Evolutionary conservation across 257 asterid species (phyloP).

Genomic region (Haberlea rhodopensis): DNA sequence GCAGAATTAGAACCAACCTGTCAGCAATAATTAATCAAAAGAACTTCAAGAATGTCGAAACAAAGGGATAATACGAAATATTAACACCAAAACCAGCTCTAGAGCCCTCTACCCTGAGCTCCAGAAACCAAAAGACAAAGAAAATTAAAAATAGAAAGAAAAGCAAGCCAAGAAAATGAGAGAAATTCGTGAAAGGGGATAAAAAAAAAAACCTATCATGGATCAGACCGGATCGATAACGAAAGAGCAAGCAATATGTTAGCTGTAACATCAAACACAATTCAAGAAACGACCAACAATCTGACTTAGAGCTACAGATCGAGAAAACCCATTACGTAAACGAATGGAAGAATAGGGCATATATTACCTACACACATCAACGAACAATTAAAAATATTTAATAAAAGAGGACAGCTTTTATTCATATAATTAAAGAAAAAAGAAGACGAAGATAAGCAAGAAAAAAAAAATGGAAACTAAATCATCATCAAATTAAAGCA

Average conservation of each 20-base stretch:
- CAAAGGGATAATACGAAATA: neutral
- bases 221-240: constrained; percentile 23
- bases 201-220: neutral
- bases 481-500: constrained; percentile 2
- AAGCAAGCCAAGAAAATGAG: neutral
- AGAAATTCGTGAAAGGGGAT: neutral
- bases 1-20: constrained; percentile 16
- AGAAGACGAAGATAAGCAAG: constrained; percentile 9
- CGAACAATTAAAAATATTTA: too few species aligned
- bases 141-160: constrained; percentile 4
- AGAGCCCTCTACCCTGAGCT: constrained; percentile 5
- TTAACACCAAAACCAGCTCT: constrained; percentile 18
- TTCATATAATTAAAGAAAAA: neutral
- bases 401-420: neutral
- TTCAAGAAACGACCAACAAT: constrained; percentile 13
- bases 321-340: constrained; percentile 12
- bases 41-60: neutral
- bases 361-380: constrained; percentile 20
- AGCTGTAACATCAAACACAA: constrained; percentile 17
- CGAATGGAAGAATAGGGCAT: neutral
- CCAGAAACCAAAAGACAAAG: neutral
- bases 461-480: constrained; percentile 26
- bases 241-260: constrained; percentile 11
- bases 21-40: constrained; percentile 1
- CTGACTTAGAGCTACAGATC: constrained; percentile 18